Evolutionary conservation across 2,329 filamentous ascomycete genomes (phyloP).

Genomic region (Corynespora cassiicola): DNA sequence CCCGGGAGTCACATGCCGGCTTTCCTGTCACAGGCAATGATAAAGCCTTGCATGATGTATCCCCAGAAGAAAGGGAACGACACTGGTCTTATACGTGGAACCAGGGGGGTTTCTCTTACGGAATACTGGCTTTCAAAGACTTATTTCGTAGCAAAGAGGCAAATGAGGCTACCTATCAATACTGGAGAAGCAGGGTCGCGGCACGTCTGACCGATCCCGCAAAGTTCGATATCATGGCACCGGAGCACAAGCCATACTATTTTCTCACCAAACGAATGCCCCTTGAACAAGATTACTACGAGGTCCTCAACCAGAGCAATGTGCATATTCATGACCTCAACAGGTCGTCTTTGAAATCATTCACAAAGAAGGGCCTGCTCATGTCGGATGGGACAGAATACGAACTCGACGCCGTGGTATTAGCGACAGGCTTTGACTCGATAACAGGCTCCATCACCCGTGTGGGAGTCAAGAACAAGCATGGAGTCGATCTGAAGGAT

Average conservation of each 20-base stretch:
- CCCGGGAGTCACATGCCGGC: too few relatives aligned
- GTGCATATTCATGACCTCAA: constrained; percentile 45
- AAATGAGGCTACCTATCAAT: constrained; percentile 45
- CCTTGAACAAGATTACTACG: constrained; percentile 51
- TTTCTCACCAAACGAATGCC: constrained; percentile 39
- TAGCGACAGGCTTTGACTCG: constrained; percentile 43
- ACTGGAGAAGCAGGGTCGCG: constrained; percentile 44
- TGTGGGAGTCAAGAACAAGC: constrained; percentile 22
- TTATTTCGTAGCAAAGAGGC: constrained; percentile 38
- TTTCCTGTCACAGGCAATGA: too few relatives aligned
- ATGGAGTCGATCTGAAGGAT: constrained; percentile 16
- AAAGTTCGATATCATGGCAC: constrained; percentile 47
- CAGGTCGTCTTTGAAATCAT: constrained; percentile 33
- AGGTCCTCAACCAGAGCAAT: constrained; percentile 45
- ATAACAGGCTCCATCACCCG: constrained; percentile 41
- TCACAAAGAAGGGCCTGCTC: constrained; percentile 35
- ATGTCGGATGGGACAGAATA: constrained; percentile 38
- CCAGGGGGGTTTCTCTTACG: constrained; percentile 58
- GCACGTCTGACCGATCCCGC: constrained; percentile 39
- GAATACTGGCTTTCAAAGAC: too few relatives aligned
- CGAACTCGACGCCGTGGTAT: constrained; percentile 44
- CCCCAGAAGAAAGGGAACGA: too few relatives aligned
- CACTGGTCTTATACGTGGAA: too few relatives aligned
- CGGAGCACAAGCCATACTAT: constrained; percentile 26
- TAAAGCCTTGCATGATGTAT: too few relatives aligned